Percentiles rank a stretch among this genome's conserved stretches.
Evolutionary conservation across 129 eudicot species (phyloP).

Genomic region (Ambrosia trifida): DNA sequence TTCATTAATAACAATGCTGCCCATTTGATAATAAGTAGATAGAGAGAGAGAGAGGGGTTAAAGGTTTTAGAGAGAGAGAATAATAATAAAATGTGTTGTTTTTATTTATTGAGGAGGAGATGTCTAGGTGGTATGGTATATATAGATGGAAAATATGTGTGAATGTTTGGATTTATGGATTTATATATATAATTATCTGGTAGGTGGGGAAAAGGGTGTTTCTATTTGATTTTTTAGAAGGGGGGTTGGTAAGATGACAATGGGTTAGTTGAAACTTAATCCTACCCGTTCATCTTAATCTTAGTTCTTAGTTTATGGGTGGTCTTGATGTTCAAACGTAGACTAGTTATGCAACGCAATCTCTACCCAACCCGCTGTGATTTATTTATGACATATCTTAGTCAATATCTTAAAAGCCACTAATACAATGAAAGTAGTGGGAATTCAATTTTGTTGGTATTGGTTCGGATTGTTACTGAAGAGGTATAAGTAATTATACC

Average conservation of each 20-base stretch:
- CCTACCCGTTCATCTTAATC: slow-evolving; percentile 22
- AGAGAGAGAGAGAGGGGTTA: background rate
- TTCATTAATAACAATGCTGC: slow-evolving; percentile 4
- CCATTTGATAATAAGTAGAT: slow-evolving; percentile 16
- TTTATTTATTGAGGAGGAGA: slow-evolving; percentile 22
- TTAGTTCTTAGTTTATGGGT: background rate
- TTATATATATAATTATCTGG: slow-evolving; percentile 1
- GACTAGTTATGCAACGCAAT: slow-evolving; percentile 33
- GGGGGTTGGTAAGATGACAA: slow-evolving; percentile 36
- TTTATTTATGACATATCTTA: too few species aligned
- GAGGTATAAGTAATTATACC: too few species aligned
- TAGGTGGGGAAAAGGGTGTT: slow-evolving; percentile 39
- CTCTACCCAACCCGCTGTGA: slow-evolving; percentile 19
- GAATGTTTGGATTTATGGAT: background rate
- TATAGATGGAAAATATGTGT: slow-evolving; percentile 28
- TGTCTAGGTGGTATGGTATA: slow-evolving; percentile 28
- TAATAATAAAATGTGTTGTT: background rate
- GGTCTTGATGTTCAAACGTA: slow-evolving; percentile 23
- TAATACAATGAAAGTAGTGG: too few species aligned
- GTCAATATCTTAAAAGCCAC: too few species aligned
- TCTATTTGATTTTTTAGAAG: background rate
- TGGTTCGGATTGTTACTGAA: too few species aligned
- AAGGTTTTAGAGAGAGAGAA: slow-evolving; percentile 7
- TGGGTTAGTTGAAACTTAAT: slow-evolving; percentile 38
- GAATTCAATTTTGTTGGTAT: too few species aligned